Percentiles rank a stretch among this genome's conserved stretches.
Evolutionary conservation across 495 filamentous ascomycete species (phyloP).

Genomic region (Trypethelium eluteriae): DNA sequence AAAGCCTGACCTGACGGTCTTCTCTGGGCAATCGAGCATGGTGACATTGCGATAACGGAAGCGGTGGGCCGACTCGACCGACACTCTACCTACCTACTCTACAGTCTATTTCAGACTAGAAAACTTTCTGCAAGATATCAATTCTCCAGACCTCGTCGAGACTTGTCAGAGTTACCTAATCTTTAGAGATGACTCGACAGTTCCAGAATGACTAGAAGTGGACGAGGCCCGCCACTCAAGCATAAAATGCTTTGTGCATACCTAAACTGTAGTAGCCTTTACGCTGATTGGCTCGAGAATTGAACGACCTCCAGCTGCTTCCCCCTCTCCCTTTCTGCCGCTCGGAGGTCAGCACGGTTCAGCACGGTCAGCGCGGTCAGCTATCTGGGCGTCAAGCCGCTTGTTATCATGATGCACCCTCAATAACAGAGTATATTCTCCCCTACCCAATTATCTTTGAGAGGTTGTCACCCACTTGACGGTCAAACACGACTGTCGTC

Average conservation of each 20-base stretch:
- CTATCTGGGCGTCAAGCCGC: background rate
- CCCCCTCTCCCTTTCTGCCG: background rate
- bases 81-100: no score
- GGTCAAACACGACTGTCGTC: no score
- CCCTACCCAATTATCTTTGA: no score
- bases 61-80: no score
- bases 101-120: no score
- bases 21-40: background rate
- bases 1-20: slow-evolving; percentile 1
- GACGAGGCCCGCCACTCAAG: background rate
- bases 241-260: background rate
- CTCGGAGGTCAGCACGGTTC: background rate
- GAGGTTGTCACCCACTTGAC: no score
- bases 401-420: background rate
- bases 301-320: background rate
- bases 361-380: no score
- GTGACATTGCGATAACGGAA: slow-evolving; percentile 8
- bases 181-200: no score
- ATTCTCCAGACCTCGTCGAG: no score
- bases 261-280: background rate
- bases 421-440: background rate
- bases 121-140: no score
- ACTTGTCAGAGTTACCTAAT: no score
- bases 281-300: slow-evolving; percentile 2
- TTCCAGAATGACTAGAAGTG: background rate